phyloP scores from a whole-genome alignment of 305 asterid genomes.

The Fraxinus latifolia region DNA sequence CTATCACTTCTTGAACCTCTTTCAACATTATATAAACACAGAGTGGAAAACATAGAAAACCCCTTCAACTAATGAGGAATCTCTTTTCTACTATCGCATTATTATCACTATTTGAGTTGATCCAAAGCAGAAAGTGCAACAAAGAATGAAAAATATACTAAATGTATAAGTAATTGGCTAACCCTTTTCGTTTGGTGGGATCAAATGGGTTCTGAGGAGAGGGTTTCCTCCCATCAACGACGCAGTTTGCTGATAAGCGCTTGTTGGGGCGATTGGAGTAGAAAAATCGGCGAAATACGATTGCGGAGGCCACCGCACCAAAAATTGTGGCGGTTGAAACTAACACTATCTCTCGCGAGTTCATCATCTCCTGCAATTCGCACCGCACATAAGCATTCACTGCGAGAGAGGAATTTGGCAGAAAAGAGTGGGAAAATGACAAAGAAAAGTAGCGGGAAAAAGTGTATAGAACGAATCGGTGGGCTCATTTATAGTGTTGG shows the following conservation, averaged over 20 bases:
- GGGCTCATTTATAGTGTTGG: neutral
- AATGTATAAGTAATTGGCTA: conserved; percentile 11
- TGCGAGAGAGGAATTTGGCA: conserved; percentile 28
- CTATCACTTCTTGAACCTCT: neutral
- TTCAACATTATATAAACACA: neutral
- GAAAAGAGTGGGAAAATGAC: conserved; percentile 13
- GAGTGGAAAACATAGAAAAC: neutral
- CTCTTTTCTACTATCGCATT: neutral
- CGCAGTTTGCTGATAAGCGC: conserved; percentile 29
- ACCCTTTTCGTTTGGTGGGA: conserved; percentile 74
- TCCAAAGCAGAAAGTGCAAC: neutral
- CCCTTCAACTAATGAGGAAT: neutral
- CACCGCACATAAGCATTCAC: conserved; percentile 19
- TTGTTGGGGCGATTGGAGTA: conserved; percentile 27
- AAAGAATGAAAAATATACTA: neutral
- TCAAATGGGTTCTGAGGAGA: conserved; percentile 59
- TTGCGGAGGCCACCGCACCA: conserved; percentile 58
- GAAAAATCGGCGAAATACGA: conserved; percentile 37
- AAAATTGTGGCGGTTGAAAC: conserved; percentile 60
- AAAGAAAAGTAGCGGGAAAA: conserved; percentile 35
- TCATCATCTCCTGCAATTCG: conserved; percentile 35
- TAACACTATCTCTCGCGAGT: conserved; percentile 55
- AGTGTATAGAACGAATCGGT: neutral
- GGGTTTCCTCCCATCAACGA: conserved; percentile 22
- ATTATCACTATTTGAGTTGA: neutral